Percentiles rank a stretch among this genome's conserved stretches.
phyloP scores from a whole-genome alignment of 1,284 basidiomycete genomes.

The Austropuccinia psidii region DNA sequence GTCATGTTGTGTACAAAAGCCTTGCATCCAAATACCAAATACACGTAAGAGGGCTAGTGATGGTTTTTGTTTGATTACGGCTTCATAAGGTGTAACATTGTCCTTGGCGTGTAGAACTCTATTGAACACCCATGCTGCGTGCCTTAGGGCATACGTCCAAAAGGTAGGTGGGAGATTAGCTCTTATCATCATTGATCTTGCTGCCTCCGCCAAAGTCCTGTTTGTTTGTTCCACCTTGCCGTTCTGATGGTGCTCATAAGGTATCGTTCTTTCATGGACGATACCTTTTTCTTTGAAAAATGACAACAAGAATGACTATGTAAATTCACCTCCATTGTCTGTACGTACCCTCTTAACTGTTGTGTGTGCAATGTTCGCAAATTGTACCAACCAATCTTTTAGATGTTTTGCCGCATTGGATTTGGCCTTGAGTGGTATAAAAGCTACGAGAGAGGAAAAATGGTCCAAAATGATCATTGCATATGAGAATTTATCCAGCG shows the following conservation, averaged over 20 bases:
- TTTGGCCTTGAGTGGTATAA: too few relatives aligned
- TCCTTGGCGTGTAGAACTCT: neutral
- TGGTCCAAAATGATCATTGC: neutral
- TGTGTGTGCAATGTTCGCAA: too few relatives aligned
- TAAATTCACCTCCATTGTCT: too few relatives aligned
- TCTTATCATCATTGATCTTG: neutral
- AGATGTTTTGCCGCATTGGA: too few relatives aligned
- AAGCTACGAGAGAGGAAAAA: too few relatives aligned
- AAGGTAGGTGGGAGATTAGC: neutral
- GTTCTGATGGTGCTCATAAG: conserved; percentile 14
- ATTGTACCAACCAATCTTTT: too few relatives aligned
- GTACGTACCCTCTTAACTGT: too few relatives aligned
- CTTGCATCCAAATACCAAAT: neutral
- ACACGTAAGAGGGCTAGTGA: neutral
- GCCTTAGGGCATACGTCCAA: neutral
- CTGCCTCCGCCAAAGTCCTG: too few relatives aligned
- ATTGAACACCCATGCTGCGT: neutral
- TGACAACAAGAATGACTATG: too few relatives aligned
- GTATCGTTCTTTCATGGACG: neutral
- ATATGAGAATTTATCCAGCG: neutral
- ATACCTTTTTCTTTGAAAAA: neutral
- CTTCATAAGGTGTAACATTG: neutral
- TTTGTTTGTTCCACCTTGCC: neutral
- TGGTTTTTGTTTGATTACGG: neutral
- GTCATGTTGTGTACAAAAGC: neutral